Conservation (phyloP, 345 rosid genomes). For the Eucalyptus camaldulensis region DNA sequence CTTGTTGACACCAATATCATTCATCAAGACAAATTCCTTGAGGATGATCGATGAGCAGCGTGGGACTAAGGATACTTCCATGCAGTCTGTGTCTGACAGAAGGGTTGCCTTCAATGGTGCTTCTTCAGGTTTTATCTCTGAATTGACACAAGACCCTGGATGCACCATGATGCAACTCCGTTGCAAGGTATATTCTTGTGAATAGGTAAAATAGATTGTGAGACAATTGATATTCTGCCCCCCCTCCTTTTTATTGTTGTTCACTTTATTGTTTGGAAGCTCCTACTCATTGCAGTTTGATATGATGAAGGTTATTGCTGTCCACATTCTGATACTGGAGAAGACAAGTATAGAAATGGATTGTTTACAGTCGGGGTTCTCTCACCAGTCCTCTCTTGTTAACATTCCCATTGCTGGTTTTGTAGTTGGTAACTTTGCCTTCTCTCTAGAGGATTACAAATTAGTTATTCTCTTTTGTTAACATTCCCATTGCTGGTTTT, state of each 20-base stretch:
- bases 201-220: neutral
- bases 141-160: slow-evolving; percentile 11
- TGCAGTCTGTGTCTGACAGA: neutral
- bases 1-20: slow-evolving; percentile 10
- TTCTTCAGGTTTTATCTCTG: slow-evolving; percentile 32
- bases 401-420: slow-evolving; percentile 72
- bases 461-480: slow-evolving; percentile 6
- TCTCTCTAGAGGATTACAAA: neutral
- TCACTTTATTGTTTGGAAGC: neutral
- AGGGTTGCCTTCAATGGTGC: slow-evolving; percentile 1
- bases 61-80: neutral
- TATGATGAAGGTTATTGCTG: slow-evolving; percentile 46
- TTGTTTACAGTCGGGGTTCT: slow-evolving; percentile 1
- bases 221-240: neutral
- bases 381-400: slow-evolving; percentile 11
- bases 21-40: slow-evolving; percentile 37
- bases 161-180: slow-evolving; percentile 20
- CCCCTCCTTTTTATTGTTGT: neutral
- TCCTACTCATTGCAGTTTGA: neutral
- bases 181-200: slow-evolving; percentile 46
- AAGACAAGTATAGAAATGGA: slow-evolving; percentile 2
- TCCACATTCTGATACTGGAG: slow-evolving; percentile 52
- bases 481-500: slow-evolving; percentile 73
- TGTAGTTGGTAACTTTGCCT: slow-evolving; percentile 51
- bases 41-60: slow-evolving; percentile 12